Evolutionary conservation across 2,329 filamentous ascomycete genomes (phyloP), one percentile per base, ranked within the genome.

Genomic region (Ophiostoma pallidulum): DNA sequence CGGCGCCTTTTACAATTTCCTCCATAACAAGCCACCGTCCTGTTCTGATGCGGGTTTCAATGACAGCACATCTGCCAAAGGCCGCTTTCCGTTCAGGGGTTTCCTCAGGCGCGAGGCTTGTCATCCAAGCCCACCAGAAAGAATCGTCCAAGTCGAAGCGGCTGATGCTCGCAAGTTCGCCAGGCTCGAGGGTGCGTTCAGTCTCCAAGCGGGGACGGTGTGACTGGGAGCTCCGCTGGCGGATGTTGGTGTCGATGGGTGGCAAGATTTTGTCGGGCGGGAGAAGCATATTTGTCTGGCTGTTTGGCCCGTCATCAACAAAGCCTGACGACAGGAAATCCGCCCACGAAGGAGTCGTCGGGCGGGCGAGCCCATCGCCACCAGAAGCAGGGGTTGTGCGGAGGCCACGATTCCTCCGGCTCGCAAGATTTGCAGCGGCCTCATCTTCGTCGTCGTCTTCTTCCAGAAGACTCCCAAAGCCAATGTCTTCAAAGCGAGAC

Each of bases 71-170:
- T 53, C 92, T 78, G 32, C 92, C 92, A 62, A 98, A 98, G 0
- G 90, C 88, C 6, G 90, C 84, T 63, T 98, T 98, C 51, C 92
- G 80, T 40, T 83, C 76, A 0, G 80, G 66, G 0, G 90, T 86
- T 67, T 98, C 92, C 59, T 98, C 92, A 1, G 82, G 85, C 2
- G 91, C 89, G 59, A 98, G 70, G 72, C 91, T 97, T 57, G 81
- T 94, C 75, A 98, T 97, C 92, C 92, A 98, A 4, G 97, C 92
- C 91, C 92, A 97, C 92, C 92, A 98, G 64, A 98, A 98, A 1
- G 89, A 84, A 62, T 97, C 91, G 58, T 98, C 92, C 5, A 98
- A 73, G 53, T 92, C 83, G 49, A 97, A 78, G 32, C 77, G 77
- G 20, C 78, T 85, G 60, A 98, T 95, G 61, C 89, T 97, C 26